Evolutionary conservation across 2,329 filamentous ascomycete genomes (phyloP).

Genomic region (Elsinoe perseae): DNA sequence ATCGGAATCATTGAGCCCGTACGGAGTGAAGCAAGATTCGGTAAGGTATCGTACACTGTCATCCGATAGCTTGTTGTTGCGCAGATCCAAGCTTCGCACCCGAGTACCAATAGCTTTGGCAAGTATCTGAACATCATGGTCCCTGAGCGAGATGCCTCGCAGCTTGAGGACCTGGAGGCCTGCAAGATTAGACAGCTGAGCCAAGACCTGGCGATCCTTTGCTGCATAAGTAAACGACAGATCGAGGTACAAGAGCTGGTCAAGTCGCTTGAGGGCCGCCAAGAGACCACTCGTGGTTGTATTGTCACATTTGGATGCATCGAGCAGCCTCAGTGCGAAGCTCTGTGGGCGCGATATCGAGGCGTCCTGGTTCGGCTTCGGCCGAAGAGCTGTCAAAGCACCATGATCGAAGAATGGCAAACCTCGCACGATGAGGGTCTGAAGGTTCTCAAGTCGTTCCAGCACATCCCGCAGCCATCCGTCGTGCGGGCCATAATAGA

Average conservation of each 20-base stretch:
- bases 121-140: slow-evolving; percentile 46
- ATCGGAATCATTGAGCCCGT: slow-evolving; percentile 16
- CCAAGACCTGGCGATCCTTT: slow-evolving; percentile 36
- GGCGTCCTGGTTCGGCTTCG: neutral
- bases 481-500: slow-evolving; percentile 51
- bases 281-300: slow-evolving; percentile 49
- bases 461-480: slow-evolving; percentile 54
- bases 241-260: slow-evolving; percentile 50
- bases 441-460: slow-evolving; percentile 50
- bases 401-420: slow-evolving; percentile 57
- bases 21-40: slow-evolving; percentile 40
- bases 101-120: slow-evolving; percentile 45
- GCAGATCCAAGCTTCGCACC: slow-evolving; percentile 50
- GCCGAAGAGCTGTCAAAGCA: slow-evolving; percentile 42
- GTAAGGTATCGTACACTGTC: slow-evolving; percentile 45
- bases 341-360: neutral
- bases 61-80: slow-evolving; percentile 52
- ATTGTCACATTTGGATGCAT: slow-evolving; percentile 51
- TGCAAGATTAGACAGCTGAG: slow-evolving; percentile 39
- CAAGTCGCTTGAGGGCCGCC: slow-evolving; percentile 46
- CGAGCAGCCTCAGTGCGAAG: slow-evolving; percentile 47
- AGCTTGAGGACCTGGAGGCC: slow-evolving; percentile 52
- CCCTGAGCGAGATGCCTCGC: slow-evolving; percentile 45
- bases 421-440: slow-evolving; percentile 51
- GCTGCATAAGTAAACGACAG: slow-evolving; percentile 41